phyloP scores from a whole-genome alignment of 192 early-diverging fungal species.

The Phycomyces blakesleeanus region DNA sequence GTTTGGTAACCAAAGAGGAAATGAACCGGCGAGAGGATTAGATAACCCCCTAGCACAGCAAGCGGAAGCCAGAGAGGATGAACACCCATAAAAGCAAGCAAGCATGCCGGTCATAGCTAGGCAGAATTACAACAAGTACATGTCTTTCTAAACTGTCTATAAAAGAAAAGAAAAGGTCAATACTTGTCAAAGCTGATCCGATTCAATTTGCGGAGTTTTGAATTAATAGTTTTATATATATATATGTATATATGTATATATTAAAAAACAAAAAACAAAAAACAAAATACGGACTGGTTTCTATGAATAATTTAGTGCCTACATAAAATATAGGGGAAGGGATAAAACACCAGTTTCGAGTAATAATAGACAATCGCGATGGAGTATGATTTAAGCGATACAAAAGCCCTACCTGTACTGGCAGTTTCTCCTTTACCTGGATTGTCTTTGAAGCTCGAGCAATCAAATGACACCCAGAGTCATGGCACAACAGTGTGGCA shows the following conservation, averaged over 20 bases:
- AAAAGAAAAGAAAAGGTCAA: neutral
- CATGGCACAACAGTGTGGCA: conserved; percentile 39
- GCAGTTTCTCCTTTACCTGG: conserved; percentile 1
- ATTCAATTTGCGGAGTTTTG: too few relatives aligned
- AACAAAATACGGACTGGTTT: too few relatives aligned
- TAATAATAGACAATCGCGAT: too few relatives aligned
- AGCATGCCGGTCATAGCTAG: neutral
- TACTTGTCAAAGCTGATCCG: too few relatives aligned
- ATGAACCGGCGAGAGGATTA: neutral
- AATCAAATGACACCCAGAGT: conserved; percentile 28
- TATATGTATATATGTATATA: too few relatives aligned
- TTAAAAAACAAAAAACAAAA: too few relatives aligned
- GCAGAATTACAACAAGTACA: neutral
- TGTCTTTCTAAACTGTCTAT: neutral
- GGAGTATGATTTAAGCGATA: neutral
- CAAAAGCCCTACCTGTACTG: conserved; percentile 8
- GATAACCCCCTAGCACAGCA: neutral
- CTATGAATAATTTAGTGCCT: too few relatives aligned
- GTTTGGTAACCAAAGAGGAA: conserved; percentile 26
- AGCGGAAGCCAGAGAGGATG: neutral
- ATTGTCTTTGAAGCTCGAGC: conserved; percentile 14
- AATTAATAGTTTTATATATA: too few relatives aligned
- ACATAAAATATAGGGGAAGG: too few relatives aligned
- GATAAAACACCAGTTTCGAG: too few relatives aligned
- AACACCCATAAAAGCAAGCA: neutral